Base-by-base conservation (phyloP, 495 filamentous ascomycete genomes). In the Bombardia bombarda region DNA sequence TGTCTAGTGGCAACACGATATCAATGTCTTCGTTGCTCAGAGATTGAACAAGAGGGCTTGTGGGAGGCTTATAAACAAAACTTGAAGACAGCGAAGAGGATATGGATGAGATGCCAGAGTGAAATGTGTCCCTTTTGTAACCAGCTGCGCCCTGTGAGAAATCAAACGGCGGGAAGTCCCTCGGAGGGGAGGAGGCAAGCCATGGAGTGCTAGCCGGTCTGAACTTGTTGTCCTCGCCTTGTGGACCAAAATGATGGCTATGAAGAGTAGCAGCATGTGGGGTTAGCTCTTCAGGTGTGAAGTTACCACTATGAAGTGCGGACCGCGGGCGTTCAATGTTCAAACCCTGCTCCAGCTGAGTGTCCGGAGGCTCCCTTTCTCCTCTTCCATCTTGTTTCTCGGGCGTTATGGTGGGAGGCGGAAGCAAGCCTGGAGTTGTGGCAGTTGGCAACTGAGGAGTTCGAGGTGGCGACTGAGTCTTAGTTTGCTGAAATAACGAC, bases 1-100 rank as follows among this genome's bases (percentile, higher is more conserved):
- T 62, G 47, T 77, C 62, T 42, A 78, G 57, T 19, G 63, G 62
- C 24, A 68, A 56, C 8, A 62, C 60, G 39, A 85, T 72, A 49
- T 89, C 87, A 13, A 87, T 57, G 44, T 93, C 89, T 7, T 89
- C 84, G 52, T 88, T 90, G 58, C 82, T 94, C 44, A 88, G 86
- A 46, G 88, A 87, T 53, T 96, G 80, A 3, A 90, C 88, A 18
- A 98, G 68, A 16, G 92, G 93, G 46, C 89, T 97, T 9, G 92
- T 97, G 4, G 92, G 90, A 3, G 84, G 77, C 58, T 89, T 86
- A 32, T 92, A 80, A 16, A 86, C 70, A 61, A 95, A 95, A 49
- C 79, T 89, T 2, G 85, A 87, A 1, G 87, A 84, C n/a, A 77
- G 64, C 13, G 84, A 86, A 2, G 84, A 84, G 7, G 82, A 82